Evolutionary conservation across 352 stramenopile species (phyloP), one percentile per base, ranked within the genome.

Genomic region (Peronospora destructor): DNA sequence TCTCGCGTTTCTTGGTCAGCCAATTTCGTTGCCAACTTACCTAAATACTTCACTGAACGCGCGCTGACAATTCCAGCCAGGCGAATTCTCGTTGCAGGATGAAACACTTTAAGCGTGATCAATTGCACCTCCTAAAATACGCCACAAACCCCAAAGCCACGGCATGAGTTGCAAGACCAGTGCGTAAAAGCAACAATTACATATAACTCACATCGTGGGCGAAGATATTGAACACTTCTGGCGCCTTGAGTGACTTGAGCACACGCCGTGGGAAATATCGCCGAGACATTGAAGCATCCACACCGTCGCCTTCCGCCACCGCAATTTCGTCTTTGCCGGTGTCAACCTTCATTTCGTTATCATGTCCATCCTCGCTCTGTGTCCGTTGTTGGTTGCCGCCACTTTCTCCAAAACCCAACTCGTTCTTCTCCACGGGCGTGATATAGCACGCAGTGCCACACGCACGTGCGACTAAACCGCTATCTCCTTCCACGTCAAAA

Each of bases 401-500:
- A 35, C 37, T 60, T 26, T 50, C 53, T 34, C 35, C 44, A 11
- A 26, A 43, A 34, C 21, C 44, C 12, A 52, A 41, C 12, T 70
- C 64, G 53, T 68, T 76, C 51, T 71, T 89, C 14, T 85, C 75
- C 17, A 87, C 85, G 1, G 80, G 61, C 1, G 68, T 69, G 41
- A 92, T 81, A n/a, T 69, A 84, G 30, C 80, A 90, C 12, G 84
- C 73, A 49, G 97, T 99, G 11, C 97, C 97, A 64, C 94, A 98
- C 5, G 92, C 96, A 19, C 96, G 72, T 16, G 95, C 95, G 0
- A 99, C 96, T 21, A 99, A 79, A 8, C 95, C 96, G 28, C 91
- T 98, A 66, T 98, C 95, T 38, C 96, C 96, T 78, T 99, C 96
- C 25, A 99, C 91, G 69, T 99, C 96, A 59, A 99, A 98, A 62